Evolutionary conservation across 164 flowering plant genomes (phyloP).

Genomic region (Aristolochia contorta): DNA sequence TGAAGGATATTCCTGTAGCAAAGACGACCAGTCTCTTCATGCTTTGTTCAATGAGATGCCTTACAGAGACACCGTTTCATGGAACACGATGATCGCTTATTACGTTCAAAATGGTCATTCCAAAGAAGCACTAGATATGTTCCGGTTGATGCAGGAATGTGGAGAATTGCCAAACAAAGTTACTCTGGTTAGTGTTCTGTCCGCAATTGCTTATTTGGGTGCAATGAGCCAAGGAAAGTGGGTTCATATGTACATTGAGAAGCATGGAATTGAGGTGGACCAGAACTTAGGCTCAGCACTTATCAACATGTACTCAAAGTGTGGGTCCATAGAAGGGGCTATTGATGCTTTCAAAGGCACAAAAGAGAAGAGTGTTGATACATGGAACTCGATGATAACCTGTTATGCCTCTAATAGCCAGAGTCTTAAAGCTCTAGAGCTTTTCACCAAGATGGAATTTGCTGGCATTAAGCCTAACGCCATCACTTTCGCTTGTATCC

Average conservation of each 20-base stretch:
- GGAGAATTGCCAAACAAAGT: constrained; percentile 8
- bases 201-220: constrained; percentile 11
- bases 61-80: constrained; percentile 5
- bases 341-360: constrained; percentile 3
- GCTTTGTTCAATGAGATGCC: constrained; percentile 13
- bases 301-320: constrained; percentile 12
- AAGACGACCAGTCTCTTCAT: constrained; percentile 4
- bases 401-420: constrained; percentile 11
- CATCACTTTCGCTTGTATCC: constrained; percentile 7
- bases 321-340: constrained; percentile 8
- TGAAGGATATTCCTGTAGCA: constrained; percentile 3
- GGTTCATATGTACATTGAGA: constrained; percentile 6
- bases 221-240: constrained; percentile 11
- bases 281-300: constrained; percentile 12
- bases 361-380: constrained; percentile 4
- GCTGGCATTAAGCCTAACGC: constrained; percentile 6
- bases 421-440: constrained; percentile 6
- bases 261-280: constrained; percentile 1
- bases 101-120: constrained; percentile 5
- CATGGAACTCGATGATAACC: constrained; percentile 14
- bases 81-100: constrained; percentile 13
- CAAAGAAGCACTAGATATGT: constrained; percentile 5
- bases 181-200: constrained; percentile 10
- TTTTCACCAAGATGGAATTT: constrained; percentile 4
- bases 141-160: constrained; percentile 8